A percentile compares a stretch with the other conserved stretches of the same genome.
phyloP scores from a whole-genome alignment of 495 filamentous ascomycete species.

The Hypoxylon perforatum region DNA sequence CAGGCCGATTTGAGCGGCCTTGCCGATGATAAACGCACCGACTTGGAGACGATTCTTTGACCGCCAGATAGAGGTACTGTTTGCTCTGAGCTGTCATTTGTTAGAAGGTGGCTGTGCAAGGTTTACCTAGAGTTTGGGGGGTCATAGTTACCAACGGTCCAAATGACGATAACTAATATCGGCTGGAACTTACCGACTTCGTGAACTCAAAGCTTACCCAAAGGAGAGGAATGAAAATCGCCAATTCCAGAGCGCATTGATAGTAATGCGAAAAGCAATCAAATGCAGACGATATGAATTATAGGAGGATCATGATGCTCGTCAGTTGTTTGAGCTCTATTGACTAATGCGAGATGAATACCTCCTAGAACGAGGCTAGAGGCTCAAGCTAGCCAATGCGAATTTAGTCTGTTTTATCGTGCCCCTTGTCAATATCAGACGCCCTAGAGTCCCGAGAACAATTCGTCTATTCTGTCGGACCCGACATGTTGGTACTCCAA shows the following conservation, averaged over 20 bases:
- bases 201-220: background rate
- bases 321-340: conserved; percentile 1
- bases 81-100: too few relatives aligned
- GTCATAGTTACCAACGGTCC: too few relatives aligned
- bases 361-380: conserved; percentile 7
- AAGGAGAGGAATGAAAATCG: background rate
- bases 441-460: background rate
- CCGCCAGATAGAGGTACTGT: background rate
- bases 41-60: background rate
- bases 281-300: background rate
- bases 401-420: conserved; percentile 3
- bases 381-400: conserved; percentile 15
- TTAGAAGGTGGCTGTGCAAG: background rate
- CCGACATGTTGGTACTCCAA: conserved; percentile 27
- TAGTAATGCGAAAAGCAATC: conserved; percentile 2
- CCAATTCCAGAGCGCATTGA: background rate
- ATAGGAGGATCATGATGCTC: conserved; percentile 17
- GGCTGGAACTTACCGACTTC: background rate
- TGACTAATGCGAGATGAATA: background rate
- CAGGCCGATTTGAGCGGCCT: conserved; percentile 1
- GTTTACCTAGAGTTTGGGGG: too few relatives aligned
- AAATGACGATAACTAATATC: too few relatives aligned
- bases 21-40: background rate
- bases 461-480: conserved; percentile 12
- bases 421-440: conserved; percentile 23